A percentile compares a stretch with the other conserved stretches of the same genome.
Conservation (phyloP, 176 grass and related monocot genomes). For the Raddia distichophylla region DNA sequence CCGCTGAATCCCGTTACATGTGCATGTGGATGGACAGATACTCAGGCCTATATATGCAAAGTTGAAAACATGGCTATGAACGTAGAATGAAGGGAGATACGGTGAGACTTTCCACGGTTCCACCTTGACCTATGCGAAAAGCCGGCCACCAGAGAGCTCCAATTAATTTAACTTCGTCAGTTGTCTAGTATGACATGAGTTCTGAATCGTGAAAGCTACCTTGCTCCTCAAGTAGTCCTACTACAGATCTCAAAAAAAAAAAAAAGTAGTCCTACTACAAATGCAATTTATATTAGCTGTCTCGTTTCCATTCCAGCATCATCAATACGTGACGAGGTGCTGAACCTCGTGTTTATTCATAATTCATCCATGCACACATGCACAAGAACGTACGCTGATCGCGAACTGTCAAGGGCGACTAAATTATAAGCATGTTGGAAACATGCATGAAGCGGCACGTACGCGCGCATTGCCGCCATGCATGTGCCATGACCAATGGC, state of each 20-base stretch:
- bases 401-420: neutral
- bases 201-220: neutral
- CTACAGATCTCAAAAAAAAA: no score
- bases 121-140: no score
- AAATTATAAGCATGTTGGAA: constrained; percentile 41
- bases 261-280: neutral
- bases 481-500: constrained; percentile 6
- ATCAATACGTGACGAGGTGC: neutral
- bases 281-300: no score
- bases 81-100: neutral
- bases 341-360: neutral
- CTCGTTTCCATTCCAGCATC: neutral
- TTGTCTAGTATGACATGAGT: neutral
- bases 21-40: no score
- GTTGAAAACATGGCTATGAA: neutral
- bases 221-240: neutral
- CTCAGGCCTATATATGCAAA: no score
- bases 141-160: neutral
- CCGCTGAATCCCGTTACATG: no score
- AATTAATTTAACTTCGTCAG: neutral
- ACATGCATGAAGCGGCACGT: constrained; percentile 25
- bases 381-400: neutral
- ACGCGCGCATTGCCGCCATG: neutral
- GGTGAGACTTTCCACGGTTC: neutral
- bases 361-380: neutral